Evolutionary conservation across 2,329 filamentous ascomycete species (phyloP).

Genomic region (Camillea tinctor): DNA sequence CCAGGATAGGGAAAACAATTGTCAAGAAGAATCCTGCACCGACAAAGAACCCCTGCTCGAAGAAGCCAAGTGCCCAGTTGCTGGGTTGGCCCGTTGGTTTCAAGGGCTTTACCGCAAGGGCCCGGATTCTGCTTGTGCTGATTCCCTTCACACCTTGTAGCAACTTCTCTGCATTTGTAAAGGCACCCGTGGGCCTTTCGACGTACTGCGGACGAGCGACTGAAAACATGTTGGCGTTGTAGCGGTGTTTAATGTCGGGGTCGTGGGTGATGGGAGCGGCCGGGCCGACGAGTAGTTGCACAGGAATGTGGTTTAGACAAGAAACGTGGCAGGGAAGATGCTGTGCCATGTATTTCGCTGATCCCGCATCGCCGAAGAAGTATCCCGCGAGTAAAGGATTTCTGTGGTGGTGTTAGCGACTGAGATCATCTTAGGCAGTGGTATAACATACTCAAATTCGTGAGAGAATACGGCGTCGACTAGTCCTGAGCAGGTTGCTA

Average conservation of each 20-base stretch:
- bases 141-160: constrained; percentile 17
- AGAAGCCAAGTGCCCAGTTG: constrained; percentile 42
- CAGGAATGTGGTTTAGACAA: constrained; percentile 58
- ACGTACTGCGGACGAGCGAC: constrained; percentile 43
- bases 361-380: constrained; percentile 47
- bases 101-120: constrained; percentile 27
- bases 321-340: constrained; percentile 50
- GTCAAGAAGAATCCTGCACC: constrained; percentile 30
- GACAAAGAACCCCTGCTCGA: constrained; percentile 46
- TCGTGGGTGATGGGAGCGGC: constrained; percentile 33
- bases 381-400: constrained; percentile 46
- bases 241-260: constrained; percentile 35
- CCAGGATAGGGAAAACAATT: constrained; percentile 8
- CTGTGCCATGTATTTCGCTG: constrained; percentile 60
- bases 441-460: constrained; percentile 18
- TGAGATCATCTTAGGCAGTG: too few relatives aligned
- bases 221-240: constrained; percentile 44
- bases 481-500: constrained; percentile 27
- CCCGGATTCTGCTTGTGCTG: constrained; percentile 15
- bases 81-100: constrained; percentile 35
- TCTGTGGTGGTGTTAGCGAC: constrained; percentile 6
- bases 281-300: constrained; percentile 47
- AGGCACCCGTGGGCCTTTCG: constrained; percentile 14
- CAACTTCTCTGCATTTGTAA: constrained; percentile 17
- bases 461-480: constrained; percentile 29